Base-by-base conservation (phyloP, 2,329 filamentous ascomycete species). In the Talaromyces albobiverticillius region DNA sequence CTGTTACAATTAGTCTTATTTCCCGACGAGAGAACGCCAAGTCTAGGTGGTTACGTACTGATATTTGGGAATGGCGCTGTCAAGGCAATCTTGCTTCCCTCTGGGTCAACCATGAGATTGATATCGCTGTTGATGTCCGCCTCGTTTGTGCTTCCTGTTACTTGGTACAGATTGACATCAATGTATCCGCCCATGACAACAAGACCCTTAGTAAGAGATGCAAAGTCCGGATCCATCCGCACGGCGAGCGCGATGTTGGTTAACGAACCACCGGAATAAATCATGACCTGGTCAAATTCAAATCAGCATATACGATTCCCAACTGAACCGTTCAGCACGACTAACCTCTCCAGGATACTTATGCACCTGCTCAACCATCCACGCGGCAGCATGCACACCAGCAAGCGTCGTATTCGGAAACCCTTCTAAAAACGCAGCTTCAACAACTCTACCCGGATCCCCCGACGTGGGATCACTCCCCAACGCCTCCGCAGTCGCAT, bases 171-270 rank as follows among this genome's bases (percentile, higher is more conserved):
- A 22, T 70, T 75, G 4, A 70, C 64, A 60, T 80, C 78, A 20
- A 79, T 60, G 59, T 77, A 80, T 2, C 77, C n/a, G n/a, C 78
- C 77, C 77, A 80, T 81, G 49, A 80, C 70, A 23, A 78, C 68
- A 3, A 80, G 65, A 26, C 75, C 74, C 59, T 76, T 78, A 4
- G 76, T 70, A 46, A 76, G 62, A 22, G 67, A 68, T 1, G 78
- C 76, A 60, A 80, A 80, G 10, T 67, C 63, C 3, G 75, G 65
- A 61, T 80, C 76, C 60, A 78, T 64, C 5, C 75, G 70, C 22
- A 74, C 66, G 1, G 78, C 78, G 47, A 79, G 61, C 2, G 77
- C 78, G 31, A 80, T 65, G 56, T 80, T 80, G 14, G 78, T 80
- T 59, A 80, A 55, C 3, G 77, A 67, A 7, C 77, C 76, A 7